phyloP scores from a whole-genome alignment of 2,329 filamentous ascomycete genomes.

The Aureobasidium sp. region DNA sequence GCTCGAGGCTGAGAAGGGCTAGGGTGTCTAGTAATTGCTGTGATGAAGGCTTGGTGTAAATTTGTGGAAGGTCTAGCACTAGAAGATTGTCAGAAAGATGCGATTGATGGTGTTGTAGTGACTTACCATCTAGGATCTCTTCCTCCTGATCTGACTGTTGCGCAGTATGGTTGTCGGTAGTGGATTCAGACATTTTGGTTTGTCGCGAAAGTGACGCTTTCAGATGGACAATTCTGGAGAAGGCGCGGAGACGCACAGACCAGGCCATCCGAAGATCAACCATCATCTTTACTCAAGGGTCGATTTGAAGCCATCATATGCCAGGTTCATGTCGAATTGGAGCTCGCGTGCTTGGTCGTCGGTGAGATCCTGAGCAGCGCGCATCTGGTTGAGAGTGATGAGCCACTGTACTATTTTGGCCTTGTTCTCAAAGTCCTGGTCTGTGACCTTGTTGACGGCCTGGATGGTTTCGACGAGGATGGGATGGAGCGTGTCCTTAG shows the following conservation, averaged over 20 bases:
- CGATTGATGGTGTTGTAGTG: slow-evolving; percentile 23
- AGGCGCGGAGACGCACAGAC: slow-evolving; percentile 9
- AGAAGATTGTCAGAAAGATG: slow-evolving; percentile 9
- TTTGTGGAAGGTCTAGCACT: slow-evolving; percentile 72
- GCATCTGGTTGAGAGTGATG: slow-evolving; percentile 96
- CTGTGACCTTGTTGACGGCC: slow-evolving; percentile 93
- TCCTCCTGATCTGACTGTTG: slow-evolving; percentile 18
- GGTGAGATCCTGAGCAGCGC: slow-evolving; percentile 79
- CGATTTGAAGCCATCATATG: slow-evolving; percentile 87
- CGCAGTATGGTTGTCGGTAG: slow-evolving; percentile 10
- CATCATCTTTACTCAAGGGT: slow-evolving; percentile 43
- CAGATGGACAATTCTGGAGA: slow-evolving; percentile 3
- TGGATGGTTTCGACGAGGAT: slow-evolving; percentile 93
- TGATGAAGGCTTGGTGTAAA: slow-evolving; percentile 66
- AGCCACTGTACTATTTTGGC: slow-evolving; percentile 99
- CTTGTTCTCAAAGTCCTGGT: slow-evolving; percentile 87
- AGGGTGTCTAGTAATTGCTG: slow-evolving; percentile 56
- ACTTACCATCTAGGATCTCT: slow-evolving; percentile 24
- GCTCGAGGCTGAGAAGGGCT: slow-evolving; percentile 55
- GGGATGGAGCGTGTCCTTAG: slow-evolving; percentile 92
- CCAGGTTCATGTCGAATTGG: slow-evolving; percentile 86
- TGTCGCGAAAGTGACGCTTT: background rate
- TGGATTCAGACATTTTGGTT: background rate
- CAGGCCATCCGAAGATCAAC: background rate
- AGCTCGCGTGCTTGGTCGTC: slow-evolving; percentile 83